These are phyloP conservation scores for Flaveria linearis DNA, from an alignment of 129 eudicot species.

Conservation along the genomic window DNA sequence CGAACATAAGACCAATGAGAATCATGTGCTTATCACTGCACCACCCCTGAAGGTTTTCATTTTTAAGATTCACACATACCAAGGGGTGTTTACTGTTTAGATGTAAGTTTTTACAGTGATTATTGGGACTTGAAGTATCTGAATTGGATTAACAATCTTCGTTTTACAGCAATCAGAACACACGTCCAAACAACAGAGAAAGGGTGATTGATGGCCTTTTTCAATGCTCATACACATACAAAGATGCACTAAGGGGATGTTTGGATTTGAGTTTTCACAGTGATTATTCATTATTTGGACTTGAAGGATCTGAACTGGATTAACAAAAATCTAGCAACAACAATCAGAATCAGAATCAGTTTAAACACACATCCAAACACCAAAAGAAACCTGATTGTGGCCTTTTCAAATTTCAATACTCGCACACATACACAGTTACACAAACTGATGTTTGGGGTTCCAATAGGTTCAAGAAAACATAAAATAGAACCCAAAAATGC, in stretches of 20 bases:
- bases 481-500: too few species aligned
- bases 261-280: not conserved
- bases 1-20: too few species aligned
- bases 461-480: too few species aligned
- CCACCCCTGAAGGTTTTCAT: too few species aligned
- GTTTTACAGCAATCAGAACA: not conserved
- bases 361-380: slow-evolving; percentile 15
- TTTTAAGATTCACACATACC: slow-evolving; percentile 14
- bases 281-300: not conserved
- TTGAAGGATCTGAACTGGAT: not conserved
- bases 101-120: not conserved
- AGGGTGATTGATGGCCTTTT: not conserved
- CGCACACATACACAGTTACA: not conserved
- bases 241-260: not conserved
- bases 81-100: too few species aligned
- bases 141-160: not conserved
- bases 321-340: not conserved
- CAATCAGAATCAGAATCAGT: not conserved
- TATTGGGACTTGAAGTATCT: not conserved
- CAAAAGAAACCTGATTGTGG: not conserved
- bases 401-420: not conserved
- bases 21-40: too few species aligned
- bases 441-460: not conserved
- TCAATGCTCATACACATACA: not conserved
- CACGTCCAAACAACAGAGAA: not conserved